phyloP scores from a whole-genome alignment of 2,329 filamentous ascomycete genomes.

The Beauveria australis region DNA sequence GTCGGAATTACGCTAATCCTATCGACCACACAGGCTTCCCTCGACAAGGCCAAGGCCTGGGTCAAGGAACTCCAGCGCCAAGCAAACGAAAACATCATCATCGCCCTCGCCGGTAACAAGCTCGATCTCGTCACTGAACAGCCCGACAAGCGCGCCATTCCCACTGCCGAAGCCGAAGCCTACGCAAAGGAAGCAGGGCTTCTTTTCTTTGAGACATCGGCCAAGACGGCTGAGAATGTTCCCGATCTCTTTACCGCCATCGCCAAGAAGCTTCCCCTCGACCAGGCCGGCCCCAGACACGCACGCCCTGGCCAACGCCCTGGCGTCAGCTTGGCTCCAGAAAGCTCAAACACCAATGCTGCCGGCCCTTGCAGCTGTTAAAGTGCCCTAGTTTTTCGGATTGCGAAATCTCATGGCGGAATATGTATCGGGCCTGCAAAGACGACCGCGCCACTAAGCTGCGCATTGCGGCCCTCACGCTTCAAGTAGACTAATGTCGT shows the following conservation, averaged over 20 bases:
- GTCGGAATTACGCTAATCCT: conserved; percentile 13
- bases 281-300: conserved; percentile 89
- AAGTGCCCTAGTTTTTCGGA: not conserved
- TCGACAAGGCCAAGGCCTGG: conserved; percentile 99
- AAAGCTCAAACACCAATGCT: conserved; percentile 49
- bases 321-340: conserved; percentile 48
- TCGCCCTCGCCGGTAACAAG: conserved; percentile 96
- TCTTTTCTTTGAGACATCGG: conserved; percentile 96
- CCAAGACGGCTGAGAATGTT: conserved; percentile 95
- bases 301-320: conserved; percentile 57
- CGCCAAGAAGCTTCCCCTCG: conserved; percentile 92
- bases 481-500: conserved; percentile 7
- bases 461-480: not conserved
- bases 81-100: conserved; percentile 99
- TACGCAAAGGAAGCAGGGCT: conserved; percentile 91
- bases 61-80: conserved; percentile 98
- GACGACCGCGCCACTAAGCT: not conserved
- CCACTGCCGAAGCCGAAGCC: conserved; percentile 82
- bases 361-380: conserved; percentile 51
- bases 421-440: not conserved
- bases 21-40: conserved; percentile 58
- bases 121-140: conserved; percentile 89
- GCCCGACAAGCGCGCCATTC: conserved; percentile 90
- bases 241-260: conserved; percentile 94
- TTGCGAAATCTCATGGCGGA: not conserved